A percentile compares a stretch with the other conserved stretches of the same genome.
phyloP scores from a whole-genome alignment of 75 land plant genomes.

The Chamaecyparis obtusa region DNA sequence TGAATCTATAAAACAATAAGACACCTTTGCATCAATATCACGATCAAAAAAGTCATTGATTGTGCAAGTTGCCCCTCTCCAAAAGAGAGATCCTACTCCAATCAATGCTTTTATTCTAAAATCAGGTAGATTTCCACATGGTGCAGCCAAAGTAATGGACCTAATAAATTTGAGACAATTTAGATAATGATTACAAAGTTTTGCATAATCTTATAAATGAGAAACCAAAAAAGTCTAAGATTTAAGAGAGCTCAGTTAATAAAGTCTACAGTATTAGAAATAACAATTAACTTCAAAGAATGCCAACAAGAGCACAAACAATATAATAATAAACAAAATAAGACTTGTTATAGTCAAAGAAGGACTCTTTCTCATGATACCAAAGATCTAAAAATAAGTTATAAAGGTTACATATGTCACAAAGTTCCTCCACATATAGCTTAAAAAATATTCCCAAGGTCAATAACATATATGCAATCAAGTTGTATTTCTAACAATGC shows the following conservation, averaged over 20 bases:
- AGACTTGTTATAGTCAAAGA: not conserved
- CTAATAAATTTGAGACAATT: constrained; percentile 29
- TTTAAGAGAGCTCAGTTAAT: not conserved
- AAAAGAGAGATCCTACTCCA: constrained; percentile 76
- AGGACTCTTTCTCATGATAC: not conserved
- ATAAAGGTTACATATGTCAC: not conserved
- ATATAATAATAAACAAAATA: not conserved
- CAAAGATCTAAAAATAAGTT: not conserved
- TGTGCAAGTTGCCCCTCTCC: constrained; percentile 93
- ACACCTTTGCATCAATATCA: constrained; percentile 81
- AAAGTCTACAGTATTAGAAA: not conserved
- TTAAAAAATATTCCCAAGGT: not conserved
- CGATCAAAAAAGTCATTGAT: constrained; percentile 89
- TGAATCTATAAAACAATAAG: not conserved
- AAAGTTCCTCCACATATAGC: not conserved
- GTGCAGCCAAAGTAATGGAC: constrained; percentile 85
- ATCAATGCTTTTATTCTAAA: constrained; percentile 67
- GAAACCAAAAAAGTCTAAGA: not conserved
- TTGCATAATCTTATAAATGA: not conserved
- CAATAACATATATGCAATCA: not conserved
- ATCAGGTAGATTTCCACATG: constrained; percentile 70
- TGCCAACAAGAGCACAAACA: not conserved
- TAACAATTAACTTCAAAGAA: not conserved
- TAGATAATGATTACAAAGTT: not conserved
- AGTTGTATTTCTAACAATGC: no score